Conservation (phyloP, 2,329 filamentous ascomycete genomes). For the Fusarium floridanum region DNA sequence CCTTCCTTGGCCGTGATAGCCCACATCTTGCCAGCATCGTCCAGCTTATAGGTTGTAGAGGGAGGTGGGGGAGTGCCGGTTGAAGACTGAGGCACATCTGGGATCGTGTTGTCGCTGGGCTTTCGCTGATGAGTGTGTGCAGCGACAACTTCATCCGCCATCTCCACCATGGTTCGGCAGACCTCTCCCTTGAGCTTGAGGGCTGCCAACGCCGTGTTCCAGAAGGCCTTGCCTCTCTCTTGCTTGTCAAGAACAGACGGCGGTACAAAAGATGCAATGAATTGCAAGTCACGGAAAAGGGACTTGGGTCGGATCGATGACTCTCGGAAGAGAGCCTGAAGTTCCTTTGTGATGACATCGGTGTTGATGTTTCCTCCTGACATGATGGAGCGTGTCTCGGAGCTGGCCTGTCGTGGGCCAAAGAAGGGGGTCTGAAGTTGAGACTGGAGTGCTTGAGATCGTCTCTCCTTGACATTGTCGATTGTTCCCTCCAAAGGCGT, state of each 20-base stretch:
- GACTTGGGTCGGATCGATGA: constrained; percentile 80
- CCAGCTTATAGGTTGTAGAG: constrained; percentile 75
- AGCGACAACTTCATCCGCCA: constrained; percentile 66
- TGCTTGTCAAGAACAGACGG: constrained; percentile 71
- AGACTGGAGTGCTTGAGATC: constrained; percentile 64
- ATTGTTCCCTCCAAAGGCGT: constrained; percentile 75
- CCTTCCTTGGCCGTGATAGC: constrained; percentile 95
- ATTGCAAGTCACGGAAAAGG: constrained; percentile 85
- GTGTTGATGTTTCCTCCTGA: constrained; percentile 67
- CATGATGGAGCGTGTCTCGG: constrained; percentile 63
- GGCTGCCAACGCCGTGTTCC: constrained; percentile 89
- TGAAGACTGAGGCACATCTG: constrained; percentile 50
- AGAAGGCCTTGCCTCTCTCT: constrained; percentile 82
- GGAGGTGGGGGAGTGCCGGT: constrained; percentile 61
- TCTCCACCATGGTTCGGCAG: constrained; percentile 81
- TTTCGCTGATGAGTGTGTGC: constrained; percentile 75
- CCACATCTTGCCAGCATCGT: constrained; percentile 89
- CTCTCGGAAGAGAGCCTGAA: constrained; percentile 77
- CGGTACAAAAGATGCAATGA: constrained; percentile 76
- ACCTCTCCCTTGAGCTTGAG: constrained; percentile 90
- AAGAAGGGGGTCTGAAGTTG: constrained; percentile 46
- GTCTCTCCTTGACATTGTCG: constrained; percentile 76
- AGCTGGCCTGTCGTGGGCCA: constrained; percentile 59
- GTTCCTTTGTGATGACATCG: constrained; percentile 74
- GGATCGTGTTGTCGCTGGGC: constrained; percentile 49